Percentiles rank a stretch among this genome's conserved stretches.
Evolutionary conservation across 805 yeast genomes (phyloP).

Genomic region (Starmerella floris): DNA sequence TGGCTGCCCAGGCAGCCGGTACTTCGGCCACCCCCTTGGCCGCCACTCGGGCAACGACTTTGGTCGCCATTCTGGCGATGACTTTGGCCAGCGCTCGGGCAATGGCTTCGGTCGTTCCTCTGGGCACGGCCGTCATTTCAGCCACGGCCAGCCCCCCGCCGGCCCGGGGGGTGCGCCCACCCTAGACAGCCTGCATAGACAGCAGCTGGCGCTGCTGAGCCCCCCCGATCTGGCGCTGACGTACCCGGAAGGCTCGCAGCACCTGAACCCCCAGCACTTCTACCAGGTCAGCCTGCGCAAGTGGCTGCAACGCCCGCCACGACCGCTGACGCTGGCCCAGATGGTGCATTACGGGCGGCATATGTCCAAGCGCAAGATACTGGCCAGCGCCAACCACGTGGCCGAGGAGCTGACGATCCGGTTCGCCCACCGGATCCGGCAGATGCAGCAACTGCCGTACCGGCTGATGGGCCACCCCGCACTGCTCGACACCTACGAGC

Average conservation of each 20-base stretch:
- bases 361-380: constrained; percentile 59
- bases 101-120: no score
- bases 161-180: background rate
- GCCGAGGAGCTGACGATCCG: constrained; percentile 73
- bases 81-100: no score
- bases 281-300: constrained; percentile 60
- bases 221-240: constrained; percentile 11
- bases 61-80: no score
- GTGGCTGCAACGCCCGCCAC: constrained; percentile 56
- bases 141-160: no score
- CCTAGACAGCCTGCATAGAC: background rate
- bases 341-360: constrained; percentile 78
- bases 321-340: constrained; percentile 82
- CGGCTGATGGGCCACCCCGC: constrained; percentile 75
- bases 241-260: constrained; percentile 12
- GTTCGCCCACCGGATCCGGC: constrained; percentile 64
- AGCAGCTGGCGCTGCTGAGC: constrained; percentile 6
- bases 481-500: constrained; percentile 74
- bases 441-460: constrained; percentile 71
- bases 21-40: no score
- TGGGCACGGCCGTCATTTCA: no score
- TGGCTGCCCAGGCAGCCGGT: no score
- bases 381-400: constrained; percentile 79
- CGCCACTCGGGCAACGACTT: no score
- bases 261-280: constrained; percentile 56